Evolutionary conservation across 768 basidiomycete genomes (phyloP), one percentile per base, ranked within the genome.

Genomic region (Boletus speciosus): DNA sequence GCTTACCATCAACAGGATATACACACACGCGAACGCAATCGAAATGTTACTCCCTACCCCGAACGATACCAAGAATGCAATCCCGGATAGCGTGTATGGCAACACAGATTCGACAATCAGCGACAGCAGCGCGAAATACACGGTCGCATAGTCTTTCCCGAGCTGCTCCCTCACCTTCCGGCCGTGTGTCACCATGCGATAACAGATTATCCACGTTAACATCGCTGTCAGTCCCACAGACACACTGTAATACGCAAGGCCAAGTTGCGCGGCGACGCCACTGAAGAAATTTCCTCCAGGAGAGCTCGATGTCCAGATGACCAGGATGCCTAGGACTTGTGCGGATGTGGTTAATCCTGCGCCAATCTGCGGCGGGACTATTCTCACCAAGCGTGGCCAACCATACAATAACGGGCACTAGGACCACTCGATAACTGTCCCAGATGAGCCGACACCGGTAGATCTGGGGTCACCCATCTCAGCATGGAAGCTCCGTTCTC

Each of bases 391-490:
- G 40, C 5, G 69, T 63, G 15, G 34, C 42, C 4, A 61, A 1
- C 67, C 69, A 69, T 29, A 69, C 3, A 25, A 65, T 44, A 1
- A 11, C 49, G 2, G 69, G 67, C 6, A 63, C n/a, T 1, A 65
- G 0, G 16, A 67, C 36, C 1, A 65, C 47, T 23, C 54, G 51
- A 41, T 48, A 40, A 45, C 47, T 57, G 25, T 50, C 25, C 65
- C 72, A 76, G 16, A 78, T 58, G 29, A 72, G 60, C 35, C 55
- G 71, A 53, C 71, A 73, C n/a, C 74, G 73, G 50, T 74, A 69
- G 32, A 78, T 64, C 76, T 78, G 41, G 25, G 12, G 36, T 11
- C 31, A n/a, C 16, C 10, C 37, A 45, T 25, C 15, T 64, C 32
- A 61, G 55, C n/a, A 41, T 0, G 25, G 32, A 27, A 6, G 5